These are phyloP conservation scores for Orbilia quercus DNA, from an alignment of 2,329 filamentous ascomycete species.

Conservation along the genomic window DNA sequence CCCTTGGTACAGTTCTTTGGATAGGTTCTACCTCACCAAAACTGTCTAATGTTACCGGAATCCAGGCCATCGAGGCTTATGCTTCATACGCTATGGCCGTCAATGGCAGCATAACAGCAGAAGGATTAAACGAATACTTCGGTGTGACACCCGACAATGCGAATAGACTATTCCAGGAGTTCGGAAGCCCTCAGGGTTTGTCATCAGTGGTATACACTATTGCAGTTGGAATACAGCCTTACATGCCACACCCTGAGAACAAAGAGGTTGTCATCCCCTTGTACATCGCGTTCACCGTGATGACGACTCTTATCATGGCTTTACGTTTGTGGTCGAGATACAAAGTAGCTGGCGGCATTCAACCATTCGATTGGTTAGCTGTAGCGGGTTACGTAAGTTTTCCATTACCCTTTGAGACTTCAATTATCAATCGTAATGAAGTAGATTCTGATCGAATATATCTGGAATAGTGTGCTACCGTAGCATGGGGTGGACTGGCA, in stretches of 20 bases:
- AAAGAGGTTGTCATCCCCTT: conserved; percentile 27
- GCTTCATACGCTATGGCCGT: conserved; percentile 15
- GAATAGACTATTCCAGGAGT: conserved; percentile 3
- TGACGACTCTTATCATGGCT: conserved; percentile 41
- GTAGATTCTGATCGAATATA: not conserved
- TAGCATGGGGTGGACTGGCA: conserved; percentile 32
- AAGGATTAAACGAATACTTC: conserved; percentile 11
- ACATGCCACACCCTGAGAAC: conserved; percentile 28
- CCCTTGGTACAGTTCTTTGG: conserved; percentile 21
- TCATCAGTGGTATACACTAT: not conserved
- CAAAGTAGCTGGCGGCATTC: conserved; percentile 44
- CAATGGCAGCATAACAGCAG: conserved; percentile 20
- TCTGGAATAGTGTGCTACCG: conserved; percentile 8
- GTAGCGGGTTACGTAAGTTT: conserved; percentile 41
- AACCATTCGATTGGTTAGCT: conserved; percentile 45
- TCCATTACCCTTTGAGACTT: not conserved
- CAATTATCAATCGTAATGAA: not conserved
- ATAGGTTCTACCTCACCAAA: conserved; percentile 38
- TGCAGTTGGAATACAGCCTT: conserved; percentile 1
- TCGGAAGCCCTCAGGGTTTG: conserved; percentile 15
- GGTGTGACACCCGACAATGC: conserved; percentile 12
- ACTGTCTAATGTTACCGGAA: conserved; percentile 9
- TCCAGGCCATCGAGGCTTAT: conserved; percentile 25
- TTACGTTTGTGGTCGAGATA: conserved; percentile 53
- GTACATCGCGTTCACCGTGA: conserved; percentile 29